Evolutionary conservation across 306 rosid genomes (phyloP), one percentile per base, ranked within the genome.

Genomic region (Boehmeria nivea): DNA sequence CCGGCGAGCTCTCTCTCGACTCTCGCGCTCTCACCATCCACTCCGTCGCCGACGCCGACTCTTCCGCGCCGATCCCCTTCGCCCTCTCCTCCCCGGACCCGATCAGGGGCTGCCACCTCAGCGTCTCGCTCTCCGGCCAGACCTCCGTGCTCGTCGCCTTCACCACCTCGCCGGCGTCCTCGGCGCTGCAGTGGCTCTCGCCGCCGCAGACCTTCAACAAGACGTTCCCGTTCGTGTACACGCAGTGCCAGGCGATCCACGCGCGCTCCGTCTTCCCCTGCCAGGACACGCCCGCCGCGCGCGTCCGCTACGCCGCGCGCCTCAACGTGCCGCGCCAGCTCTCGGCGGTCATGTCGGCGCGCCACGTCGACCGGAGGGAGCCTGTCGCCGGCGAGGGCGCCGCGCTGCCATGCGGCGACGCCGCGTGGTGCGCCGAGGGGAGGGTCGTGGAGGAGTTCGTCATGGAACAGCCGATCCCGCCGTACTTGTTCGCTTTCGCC

Each of bases 161-260:
- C 86, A 23, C 82, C 61, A 83, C 95, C 21, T 61, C 89, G 16
- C 89, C 95, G 12, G 68, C 87, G 7, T 73, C 96, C 22, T 84
- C 99, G 0, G 99, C 99, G 0, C 89, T 91, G 10, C 99, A 91
- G 34, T 87, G 99, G 99, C 85, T 91, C 0, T 45, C 68, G 0
- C 95, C 96, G 3, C 82, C 83, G 0, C 96, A 91, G 60, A 87
- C 99, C 6, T 83, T 77, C 69, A 77, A 77, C 73, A 85, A 87
- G 38, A 31, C 79, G 1, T 58, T 57, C 1, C 96, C 99, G 0
- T 85, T 84, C 14, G 99, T 83, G 17, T 87, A 87, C 77, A 91
- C 99, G 0, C 99, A 91, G 18, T 87, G 99, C 69, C 99, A 91
- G 11, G 74, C 95, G 57, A 87, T 91, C 48, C 99, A 91, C 45